A percentile compares a stretch with the other conserved stretches of the same genome.
Evolutionary conservation across 768 basidiomycete species (phyloP).

Genomic region (Clitopilus hobsonii): DNA sequence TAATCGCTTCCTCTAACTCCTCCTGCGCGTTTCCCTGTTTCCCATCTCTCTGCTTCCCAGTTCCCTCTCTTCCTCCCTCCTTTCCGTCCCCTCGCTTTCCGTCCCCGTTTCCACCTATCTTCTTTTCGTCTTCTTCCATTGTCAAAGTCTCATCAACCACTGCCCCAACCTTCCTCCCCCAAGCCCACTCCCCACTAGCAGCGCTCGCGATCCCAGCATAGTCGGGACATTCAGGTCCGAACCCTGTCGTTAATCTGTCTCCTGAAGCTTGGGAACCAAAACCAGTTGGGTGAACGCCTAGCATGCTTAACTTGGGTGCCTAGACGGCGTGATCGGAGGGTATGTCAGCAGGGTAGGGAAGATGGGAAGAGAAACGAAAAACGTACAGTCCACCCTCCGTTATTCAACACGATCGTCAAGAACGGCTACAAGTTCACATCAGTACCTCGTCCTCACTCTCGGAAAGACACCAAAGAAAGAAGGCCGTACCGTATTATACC

Average conservation of each 20-base stretch:
- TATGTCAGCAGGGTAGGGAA: too few relatives aligned
- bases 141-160: too few relatives aligned
- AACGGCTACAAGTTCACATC: conserved; percentile 44
- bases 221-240: conserved; percentile 60
- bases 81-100: too few relatives aligned
- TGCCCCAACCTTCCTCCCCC: conserved; percentile 38
- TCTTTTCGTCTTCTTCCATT: too few relatives aligned
- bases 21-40: background rate
- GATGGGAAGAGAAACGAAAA: background rate
- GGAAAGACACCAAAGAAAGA: too few relatives aligned
- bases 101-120: too few relatives aligned
- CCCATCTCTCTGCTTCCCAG: background rate
- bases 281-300: conserved; percentile 58
- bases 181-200: conserved; percentile 53
- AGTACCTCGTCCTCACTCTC: too few relatives aligned
- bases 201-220: conserved; percentile 61
- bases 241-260: conserved; percentile 53
- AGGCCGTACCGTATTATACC: conserved; percentile 54
- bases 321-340: too few relatives aligned
- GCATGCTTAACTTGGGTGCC: conserved; percentile 47
- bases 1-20: background rate
- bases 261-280: conserved; percentile 40
- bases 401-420: conserved; percentile 66
- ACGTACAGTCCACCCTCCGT: conserved; percentile 53
- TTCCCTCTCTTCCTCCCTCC: too few relatives aligned